Conservation (phyloP, 2,329 filamentous ascomycete species). For the Fusarium nisikadoi region DNA sequence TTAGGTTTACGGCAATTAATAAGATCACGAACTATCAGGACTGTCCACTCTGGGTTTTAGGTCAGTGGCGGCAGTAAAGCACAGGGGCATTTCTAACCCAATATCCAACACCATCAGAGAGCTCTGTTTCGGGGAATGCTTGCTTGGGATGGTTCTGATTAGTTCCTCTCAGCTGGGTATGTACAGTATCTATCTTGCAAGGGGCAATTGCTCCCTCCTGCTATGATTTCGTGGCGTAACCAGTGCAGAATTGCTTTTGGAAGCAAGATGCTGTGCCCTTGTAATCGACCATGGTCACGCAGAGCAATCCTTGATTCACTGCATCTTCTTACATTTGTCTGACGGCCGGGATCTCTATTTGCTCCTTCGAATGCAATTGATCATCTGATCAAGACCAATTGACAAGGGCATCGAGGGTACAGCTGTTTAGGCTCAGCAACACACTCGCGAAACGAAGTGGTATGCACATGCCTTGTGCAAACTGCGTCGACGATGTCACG, state of each 20-base stretch:
- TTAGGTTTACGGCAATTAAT: too few species aligned
- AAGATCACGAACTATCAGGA: too few species aligned
- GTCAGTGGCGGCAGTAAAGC: too few species aligned
- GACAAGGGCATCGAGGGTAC: background rate
- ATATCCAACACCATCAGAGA: too few species aligned
- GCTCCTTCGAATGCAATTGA: background rate
- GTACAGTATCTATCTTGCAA: too few species aligned
- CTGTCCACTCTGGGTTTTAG: too few species aligned
- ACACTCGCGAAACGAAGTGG: background rate
- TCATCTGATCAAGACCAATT: background rate
- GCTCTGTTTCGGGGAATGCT: too few species aligned
- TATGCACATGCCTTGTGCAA: background rate
- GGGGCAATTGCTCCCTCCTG: background rate
- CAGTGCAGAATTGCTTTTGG: background rate
- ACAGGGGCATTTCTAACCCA: too few species aligned
- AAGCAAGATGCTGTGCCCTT: background rate
- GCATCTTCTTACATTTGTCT: too few species aligned
- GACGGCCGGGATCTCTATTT: background rate
- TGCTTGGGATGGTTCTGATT: too few species aligned
- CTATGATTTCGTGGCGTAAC: background rate
- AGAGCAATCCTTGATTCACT: too few species aligned
- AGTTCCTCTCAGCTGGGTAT: too few species aligned
- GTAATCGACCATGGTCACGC: background rate
- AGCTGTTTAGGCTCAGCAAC: background rate
- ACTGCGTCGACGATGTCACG: background rate